phyloP scores from a whole-genome alignment of 1,139 yeast species.

The Zygoascus meyerae region DNA sequence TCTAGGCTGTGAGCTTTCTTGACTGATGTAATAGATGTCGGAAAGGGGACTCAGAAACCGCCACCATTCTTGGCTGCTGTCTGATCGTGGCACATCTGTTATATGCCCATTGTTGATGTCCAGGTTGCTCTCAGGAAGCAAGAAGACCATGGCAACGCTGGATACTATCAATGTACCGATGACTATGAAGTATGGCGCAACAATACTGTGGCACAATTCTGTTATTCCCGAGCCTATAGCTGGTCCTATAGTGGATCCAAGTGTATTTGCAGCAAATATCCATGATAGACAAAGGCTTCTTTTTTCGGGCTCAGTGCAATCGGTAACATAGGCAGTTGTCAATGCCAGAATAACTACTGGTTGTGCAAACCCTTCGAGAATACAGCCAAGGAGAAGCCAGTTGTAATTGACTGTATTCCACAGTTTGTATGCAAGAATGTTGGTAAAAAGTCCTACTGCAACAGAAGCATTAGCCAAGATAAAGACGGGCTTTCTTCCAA shows the following conservation, averaged over 20 bases:
- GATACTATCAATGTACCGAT: background rate
- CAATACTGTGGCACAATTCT: background rate
- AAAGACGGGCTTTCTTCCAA: background rate
- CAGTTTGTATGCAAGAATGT: background rate
- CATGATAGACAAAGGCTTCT: background rate
- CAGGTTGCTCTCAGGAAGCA: conserved; percentile 5
- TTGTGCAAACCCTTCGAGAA: conserved; percentile 6
- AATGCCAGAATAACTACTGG: conserved; percentile 4
- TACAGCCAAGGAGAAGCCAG: conserved; percentile 7
- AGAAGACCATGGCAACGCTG: background rate
- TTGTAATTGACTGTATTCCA: conserved; percentile 2
- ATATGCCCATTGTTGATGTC: background rate
- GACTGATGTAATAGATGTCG: background rate
- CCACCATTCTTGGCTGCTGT: background rate
- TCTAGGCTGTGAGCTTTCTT: background rate
- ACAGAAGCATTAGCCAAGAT: conserved; percentile 1
- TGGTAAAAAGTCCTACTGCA: conserved; percentile 4
- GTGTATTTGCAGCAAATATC: conserved; percentile 2
- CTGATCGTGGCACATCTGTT: background rate
- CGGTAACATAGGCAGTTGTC: conserved; percentile 5
- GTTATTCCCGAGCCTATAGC: background rate
- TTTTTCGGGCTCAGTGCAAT: conserved; percentile 2
- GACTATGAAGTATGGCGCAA: background rate
- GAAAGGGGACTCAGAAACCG: too few species aligned
- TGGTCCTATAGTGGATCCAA: conserved; percentile 5